These are phyloP conservation scores for Dryadomyces quercivorus DNA, from an alignment of 2,329 filamentous ascomycete species.

Conservation along the genomic window DNA sequence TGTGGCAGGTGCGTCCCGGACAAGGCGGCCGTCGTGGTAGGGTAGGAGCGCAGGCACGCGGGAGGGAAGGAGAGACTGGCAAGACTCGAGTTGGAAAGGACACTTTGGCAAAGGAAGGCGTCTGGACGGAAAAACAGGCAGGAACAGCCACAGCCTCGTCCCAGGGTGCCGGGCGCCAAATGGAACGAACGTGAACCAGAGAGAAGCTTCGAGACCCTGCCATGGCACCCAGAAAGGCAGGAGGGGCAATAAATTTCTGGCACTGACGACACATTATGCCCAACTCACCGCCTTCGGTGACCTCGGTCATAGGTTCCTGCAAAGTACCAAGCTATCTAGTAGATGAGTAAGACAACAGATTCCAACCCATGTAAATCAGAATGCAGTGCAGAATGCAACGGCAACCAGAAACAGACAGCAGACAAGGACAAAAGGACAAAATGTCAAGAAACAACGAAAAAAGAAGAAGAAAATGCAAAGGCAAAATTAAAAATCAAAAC, in stretches of 20 bases:
- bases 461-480: no score
- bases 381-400: no score
- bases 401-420: no score
- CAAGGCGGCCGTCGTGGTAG: not conserved
- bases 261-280: not conserved
- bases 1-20: not conserved
- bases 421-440: no score
- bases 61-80: not conserved
- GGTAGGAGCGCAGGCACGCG: not conserved
- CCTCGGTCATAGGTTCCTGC: not conserved
- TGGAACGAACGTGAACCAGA: not conserved
- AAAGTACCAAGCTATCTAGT: not conserved
- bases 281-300: conserved; percentile 7
- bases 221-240: not conserved
- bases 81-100: not conserved
- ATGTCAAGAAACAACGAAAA: no score
- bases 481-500: no score
- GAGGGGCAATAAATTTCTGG: not conserved
- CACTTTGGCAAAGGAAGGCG: no score
- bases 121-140: not conserved
- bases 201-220: conserved; percentile 5
- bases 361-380: no score
- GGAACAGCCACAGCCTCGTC: not conserved
- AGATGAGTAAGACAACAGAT: no score
- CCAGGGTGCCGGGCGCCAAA: not conserved